Percentiles rank a stretch among this genome's conserved stretches.
These are phyloP conservation scores for Akebia trifoliata DNA, from an alignment of 164 flowering plant species.

Conservation along the genomic window DNA sequence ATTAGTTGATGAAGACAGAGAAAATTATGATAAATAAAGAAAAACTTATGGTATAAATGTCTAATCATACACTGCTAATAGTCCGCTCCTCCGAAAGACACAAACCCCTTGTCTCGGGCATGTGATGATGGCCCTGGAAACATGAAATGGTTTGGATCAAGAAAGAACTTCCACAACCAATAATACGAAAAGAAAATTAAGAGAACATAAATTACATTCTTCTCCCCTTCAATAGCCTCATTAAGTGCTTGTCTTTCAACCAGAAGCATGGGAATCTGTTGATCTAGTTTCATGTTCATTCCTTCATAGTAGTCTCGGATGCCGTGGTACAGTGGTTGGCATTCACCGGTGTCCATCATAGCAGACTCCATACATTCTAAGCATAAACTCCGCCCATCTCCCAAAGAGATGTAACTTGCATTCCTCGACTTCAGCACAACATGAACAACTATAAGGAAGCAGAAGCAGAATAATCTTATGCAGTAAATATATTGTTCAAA, in stretches of 20 bases:
- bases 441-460: constrained; percentile 25
- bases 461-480: not conserved
- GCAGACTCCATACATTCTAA: constrained; percentile 87
- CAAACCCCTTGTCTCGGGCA: constrained; percentile 98
- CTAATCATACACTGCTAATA: constrained; percentile 68
- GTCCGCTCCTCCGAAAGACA: constrained; percentile 98
- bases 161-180: not conserved
- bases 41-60: not conserved
- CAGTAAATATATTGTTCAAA: not conserved
- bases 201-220: constrained; percentile 79
- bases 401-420: constrained; percentile 57
- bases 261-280: constrained; percentile 89
- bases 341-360: constrained; percentile 90
- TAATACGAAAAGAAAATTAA: constrained; percentile 45
- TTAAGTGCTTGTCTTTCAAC: constrained; percentile 94
- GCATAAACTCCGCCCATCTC: constrained; percentile 83
- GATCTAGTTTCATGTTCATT: constrained; percentile 88
- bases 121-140: constrained; percentile 83
- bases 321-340: constrained; percentile 81
- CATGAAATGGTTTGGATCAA: constrained; percentile 32
- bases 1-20: not conserved
- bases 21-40: not conserved
- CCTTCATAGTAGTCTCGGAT: constrained; percentile 89
- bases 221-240: constrained; percentile 93
- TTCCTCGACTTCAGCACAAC: constrained; percentile 55